Base-by-base conservation (phyloP, 805 yeast genomes). In the Torulaspora microellipsoides region DNA sequence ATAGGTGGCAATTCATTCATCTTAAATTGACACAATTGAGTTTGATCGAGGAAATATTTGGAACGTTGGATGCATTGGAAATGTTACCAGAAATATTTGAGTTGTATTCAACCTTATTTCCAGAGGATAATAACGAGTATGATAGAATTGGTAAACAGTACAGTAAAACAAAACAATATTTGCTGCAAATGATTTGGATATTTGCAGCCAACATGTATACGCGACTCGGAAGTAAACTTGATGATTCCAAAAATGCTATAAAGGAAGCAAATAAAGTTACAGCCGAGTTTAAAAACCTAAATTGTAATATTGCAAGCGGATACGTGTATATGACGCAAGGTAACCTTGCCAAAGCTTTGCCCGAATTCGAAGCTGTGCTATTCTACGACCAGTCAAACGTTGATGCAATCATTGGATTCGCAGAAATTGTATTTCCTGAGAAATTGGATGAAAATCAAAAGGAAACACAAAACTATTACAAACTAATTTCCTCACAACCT, bases 21-120 rank as follows among this genome's bases (percentile, higher is more conserved):
- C 70, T 88, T 59, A 85, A 85, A 53, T 71, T 85, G 64, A 83
- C 95, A 0, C 86, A 83, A 54, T 66, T 88, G 30, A 79, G 86
- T 1, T 67, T 87, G n/a, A 66, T 79, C 40, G 89, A 84, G 54
- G 71, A 77, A 5, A 67, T 76, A 3, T 70, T 75, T 44, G 91
- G 88, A 6, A 64, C 73, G 1, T 68, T 72, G 25, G 75, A 75
- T 34, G 78, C 88, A 0, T 60, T 86, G 46, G 86, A 81, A 33
- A 69, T 72, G 38, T 59, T 89, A n/a, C 76, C 85, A 2, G 87
- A 78, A 35, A 71, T 86, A 8, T 83, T 88, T 52, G 73, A 69
- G 9, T 59, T 83, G 9, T 82, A 74, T 53, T 72, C 77, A 38
- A 69, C 63, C 23, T 62, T 83, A 27, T 83, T 77, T 44, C 51